Evolutionary conservation across 345 rosid genomes (phyloP), one percentile per base, ranked within the genome.

Genomic region (Euphorbia tirucalli): DNA sequence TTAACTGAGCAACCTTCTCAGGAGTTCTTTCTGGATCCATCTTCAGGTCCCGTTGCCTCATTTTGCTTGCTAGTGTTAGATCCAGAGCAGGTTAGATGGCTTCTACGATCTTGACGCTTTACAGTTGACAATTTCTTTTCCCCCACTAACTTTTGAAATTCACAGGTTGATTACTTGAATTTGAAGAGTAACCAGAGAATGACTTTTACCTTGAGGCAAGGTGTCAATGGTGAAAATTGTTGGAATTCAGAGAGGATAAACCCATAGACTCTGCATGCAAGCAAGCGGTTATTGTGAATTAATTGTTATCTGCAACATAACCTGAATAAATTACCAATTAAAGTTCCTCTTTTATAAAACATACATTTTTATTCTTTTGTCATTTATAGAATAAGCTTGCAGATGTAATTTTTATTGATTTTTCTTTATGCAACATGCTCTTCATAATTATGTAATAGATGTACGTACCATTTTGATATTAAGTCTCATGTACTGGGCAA

Each of bases 161-260:
- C 71, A 55, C 85, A 92, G 96, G 95, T 90, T 81, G 97, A 92
- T 82, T 94, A 90, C 82, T 76, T 89, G 87, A 90, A 92, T 79
- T 83, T 94, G 84, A 94, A 87, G 92, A 94, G 79, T 48, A 86
- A 85, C 63, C 84, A 85, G 81, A 89, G 97, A 81, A 71, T 87
- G 76, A 41, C 66, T 66, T 90, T 81, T 74, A 84, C 87, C 35
- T 85, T 83, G 5, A 81, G 54, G 37, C 69, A 44, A 69, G 79
- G 73, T 70, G 77, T 64, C 63, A 60, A 71, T 58, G 88, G 85
- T 77, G 87, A 71, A 66, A 87, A 85, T 64, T 71, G 73, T 74
- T 90, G 96, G 97, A 82, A 86, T 75, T 79, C 83, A 56, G 89
- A 82, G 84, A 87, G 71, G 75, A 80, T 88, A 77, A 89, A 85